A percentile compares a stretch with the other conserved stretches of the same genome.
phyloP scores from a whole-genome alignment of 805 yeast species.

The Wickerhamomyces strasburgensis region DNA sequence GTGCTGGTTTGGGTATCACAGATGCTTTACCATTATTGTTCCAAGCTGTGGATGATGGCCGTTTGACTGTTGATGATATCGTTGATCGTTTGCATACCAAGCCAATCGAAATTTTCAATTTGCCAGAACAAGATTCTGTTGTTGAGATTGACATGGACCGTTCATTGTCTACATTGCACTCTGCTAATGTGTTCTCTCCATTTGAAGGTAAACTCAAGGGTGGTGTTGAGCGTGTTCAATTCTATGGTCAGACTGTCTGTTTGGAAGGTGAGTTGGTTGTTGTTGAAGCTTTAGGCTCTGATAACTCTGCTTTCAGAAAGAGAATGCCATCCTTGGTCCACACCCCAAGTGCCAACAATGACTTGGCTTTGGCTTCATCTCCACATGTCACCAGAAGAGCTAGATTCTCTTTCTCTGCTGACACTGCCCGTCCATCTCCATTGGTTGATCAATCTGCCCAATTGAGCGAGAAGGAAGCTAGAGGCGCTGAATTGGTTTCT shows the following conservation, averaged over 20 bases:
- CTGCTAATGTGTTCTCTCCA: conserved; percentile 47
- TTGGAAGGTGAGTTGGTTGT: conserved; percentile 75
- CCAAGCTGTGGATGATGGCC: conserved; percentile 71
- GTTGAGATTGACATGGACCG: conserved; percentile 86
- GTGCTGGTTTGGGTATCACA: conserved; percentile 71
- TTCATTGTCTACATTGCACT: conserved; percentile 37
- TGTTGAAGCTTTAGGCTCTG: conserved; percentile 53
- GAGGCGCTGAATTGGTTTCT: conserved; percentile 68
- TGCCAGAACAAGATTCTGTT: conserved; percentile 72
- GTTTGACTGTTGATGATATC: conserved; percentile 68
- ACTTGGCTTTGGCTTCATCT: conserved; percentile 33
- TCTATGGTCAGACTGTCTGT: conserved; percentile 74
- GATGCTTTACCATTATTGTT: conserved; percentile 81
- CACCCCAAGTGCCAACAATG: conserved; percentile 21
- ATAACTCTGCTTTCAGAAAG: conserved; percentile 26
- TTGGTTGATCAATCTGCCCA: conserved; percentile 25
- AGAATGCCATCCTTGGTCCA: conserved; percentile 24
- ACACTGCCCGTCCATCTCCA: conserved; percentile 32
- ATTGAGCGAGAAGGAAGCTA: conserved; percentile 39
- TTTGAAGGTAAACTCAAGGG: conserved; percentile 61
- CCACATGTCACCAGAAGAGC: conserved; percentile 32
- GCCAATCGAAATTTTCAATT: conserved; percentile 77
- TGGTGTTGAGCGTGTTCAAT: conserved; percentile 81
- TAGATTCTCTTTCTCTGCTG: conserved; percentile 49
- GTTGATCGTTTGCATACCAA: conserved; percentile 68